These are phyloP conservation scores for Bolboschoenus planiculmis DNA, from an alignment of 176 grass and related monocot genomes.

Conservation along the genomic window DNA sequence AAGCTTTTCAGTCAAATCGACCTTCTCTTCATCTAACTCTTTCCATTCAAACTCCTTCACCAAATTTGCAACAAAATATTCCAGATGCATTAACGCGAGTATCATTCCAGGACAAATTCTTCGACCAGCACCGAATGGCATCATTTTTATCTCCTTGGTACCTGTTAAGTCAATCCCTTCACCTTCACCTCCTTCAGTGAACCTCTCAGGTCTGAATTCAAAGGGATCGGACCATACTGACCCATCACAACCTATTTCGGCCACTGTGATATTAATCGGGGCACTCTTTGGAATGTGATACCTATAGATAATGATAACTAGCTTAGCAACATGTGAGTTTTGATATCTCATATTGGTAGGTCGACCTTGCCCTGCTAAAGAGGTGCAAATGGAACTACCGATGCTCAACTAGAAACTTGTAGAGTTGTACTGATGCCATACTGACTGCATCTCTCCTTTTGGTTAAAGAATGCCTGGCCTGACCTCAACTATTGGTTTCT, in stretches of 20 bases:
- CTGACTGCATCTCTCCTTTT: neutral
- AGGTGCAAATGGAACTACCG: neutral
- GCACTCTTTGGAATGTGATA: constrained; percentile 16
- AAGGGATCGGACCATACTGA: constrained; percentile 22
- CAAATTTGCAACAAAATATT: constrained; percentile 29
- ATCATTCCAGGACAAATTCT: constrained; percentile 18
- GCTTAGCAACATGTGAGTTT: neutral
- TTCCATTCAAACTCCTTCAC: constrained; percentile 23
- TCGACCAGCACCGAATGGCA: constrained; percentile 29
- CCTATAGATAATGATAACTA: neutral
- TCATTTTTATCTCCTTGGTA: constrained; percentile 27
- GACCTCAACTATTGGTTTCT: neutral
- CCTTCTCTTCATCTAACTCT: constrained; percentile 23
- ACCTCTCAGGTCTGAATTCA: constrained; percentile 25
- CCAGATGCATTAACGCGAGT: constrained; percentile 13
- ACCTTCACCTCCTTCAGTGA: constrained; percentile 25
- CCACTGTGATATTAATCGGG: constrained; percentile 19
- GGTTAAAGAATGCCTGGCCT: neutral
- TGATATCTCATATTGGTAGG: neutral
- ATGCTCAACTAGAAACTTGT: neutral
- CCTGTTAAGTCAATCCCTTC: constrained; percentile 28
- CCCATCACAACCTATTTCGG: constrained; percentile 13
- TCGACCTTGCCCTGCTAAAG: neutral
- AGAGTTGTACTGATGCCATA: no score
- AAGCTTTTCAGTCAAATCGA: constrained; percentile 13